These are phyloP conservation scores for Xylaria arbuscula DNA, from an alignment of 2,329 filamentous ascomycete genomes.

Conservation along the genomic window DNA sequence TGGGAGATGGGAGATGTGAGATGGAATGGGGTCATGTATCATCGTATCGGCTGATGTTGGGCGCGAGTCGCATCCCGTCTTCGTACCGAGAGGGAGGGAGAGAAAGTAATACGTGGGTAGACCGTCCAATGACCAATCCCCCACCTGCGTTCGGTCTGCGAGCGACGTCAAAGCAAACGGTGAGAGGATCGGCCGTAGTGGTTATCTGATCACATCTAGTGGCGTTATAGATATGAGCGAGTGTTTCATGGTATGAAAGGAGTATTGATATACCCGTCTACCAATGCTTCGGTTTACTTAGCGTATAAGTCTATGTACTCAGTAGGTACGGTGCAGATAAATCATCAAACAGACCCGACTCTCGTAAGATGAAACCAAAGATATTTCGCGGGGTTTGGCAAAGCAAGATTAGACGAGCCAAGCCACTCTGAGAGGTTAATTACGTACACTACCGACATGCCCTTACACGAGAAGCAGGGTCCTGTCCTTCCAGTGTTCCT, in stretches of 20 bases:
- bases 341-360: neutral
- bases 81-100: neutral
- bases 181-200: neutral
- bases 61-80: neutral
- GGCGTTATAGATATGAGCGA: neutral
- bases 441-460: neutral
- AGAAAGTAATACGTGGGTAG: neutral
- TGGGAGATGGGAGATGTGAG: neutral
- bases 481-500: neutral
- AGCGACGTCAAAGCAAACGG: neutral
- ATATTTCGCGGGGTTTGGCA: neutral
- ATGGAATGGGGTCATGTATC: neutral
- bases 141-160: neutral
- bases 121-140: neutral
- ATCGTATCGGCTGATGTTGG: slow-evolving; percentile 1
- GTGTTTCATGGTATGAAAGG: neutral
- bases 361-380: neutral
- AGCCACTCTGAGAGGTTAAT: neutral
- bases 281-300: neutral
- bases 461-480: neutral
- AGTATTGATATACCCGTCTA: neutral
- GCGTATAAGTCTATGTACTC: neutral
- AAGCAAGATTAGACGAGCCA: slow-evolving; percentile 1
- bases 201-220: neutral
- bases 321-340: neutral